These are phyloP conservation scores for Microcyclospora tardicrescens DNA, from an alignment of 2,329 filamentous ascomycete species.

Conservation along the genomic window DNA sequence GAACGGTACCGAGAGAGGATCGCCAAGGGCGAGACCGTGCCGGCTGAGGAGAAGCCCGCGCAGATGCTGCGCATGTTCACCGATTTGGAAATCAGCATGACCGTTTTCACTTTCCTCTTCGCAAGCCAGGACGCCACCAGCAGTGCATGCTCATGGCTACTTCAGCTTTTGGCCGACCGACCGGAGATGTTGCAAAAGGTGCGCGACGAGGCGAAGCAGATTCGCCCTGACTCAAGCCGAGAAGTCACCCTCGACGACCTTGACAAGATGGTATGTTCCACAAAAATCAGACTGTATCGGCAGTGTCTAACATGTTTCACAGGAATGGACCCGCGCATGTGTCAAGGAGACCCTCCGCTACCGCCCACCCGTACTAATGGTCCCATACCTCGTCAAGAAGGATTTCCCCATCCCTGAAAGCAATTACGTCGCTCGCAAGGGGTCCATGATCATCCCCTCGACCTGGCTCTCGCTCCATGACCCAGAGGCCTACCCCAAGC, in stretches of 20 bases:
- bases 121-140: conserved; percentile 95
- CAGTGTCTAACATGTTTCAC: not conserved
- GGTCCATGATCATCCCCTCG: conserved; percentile 87
- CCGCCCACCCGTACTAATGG: conserved; percentile 92
- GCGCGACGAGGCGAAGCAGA: conserved; percentile 53
- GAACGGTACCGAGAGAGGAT: conserved; percentile 68
- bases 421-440: conserved; percentile 81
- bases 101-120: conserved; percentile 91
- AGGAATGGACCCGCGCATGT: conserved; percentile 74
- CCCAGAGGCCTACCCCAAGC: conserved; percentile 79
- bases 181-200: conserved; percentile 85
- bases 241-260: conserved; percentile 66
- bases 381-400: conserved; percentile 91
- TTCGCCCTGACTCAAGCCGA: conserved; percentile 15
- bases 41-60: conserved; percentile 64
- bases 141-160: conserved; percentile 86
- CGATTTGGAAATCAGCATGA: conserved; percentile 85
- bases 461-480: conserved; percentile 86
- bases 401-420: conserved; percentile 75
- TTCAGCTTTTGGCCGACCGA: conserved; percentile 85
- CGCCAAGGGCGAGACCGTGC: conserved; percentile 54
- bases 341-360: conserved; percentile 87
- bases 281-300: not conserved
- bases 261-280: conserved; percentile 50
- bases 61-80: conserved; percentile 75